These are phyloP conservation scores for Lophiotrema nucula DNA, from an alignment of 495 filamentous ascomycete genomes.

Conservation along the genomic window DNA sequence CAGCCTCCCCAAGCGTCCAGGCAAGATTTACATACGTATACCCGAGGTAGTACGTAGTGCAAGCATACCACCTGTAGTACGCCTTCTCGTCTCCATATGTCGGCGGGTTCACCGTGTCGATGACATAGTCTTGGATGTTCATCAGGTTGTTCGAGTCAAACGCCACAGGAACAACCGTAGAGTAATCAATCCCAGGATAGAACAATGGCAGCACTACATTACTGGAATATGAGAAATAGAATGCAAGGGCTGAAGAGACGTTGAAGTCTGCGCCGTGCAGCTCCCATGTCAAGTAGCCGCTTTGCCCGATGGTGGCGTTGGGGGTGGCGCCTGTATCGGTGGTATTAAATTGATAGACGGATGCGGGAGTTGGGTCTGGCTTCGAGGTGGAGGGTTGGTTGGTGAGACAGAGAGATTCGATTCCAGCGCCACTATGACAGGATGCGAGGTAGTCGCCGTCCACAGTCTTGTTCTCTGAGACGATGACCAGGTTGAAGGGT, in stretches of 20 bases:
- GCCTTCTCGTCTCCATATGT: slow-evolving; percentile 22
- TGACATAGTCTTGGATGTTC: slow-evolving; percentile 47
- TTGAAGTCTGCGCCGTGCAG: slow-evolving; percentile 40
- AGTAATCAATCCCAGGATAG: slow-evolving; percentile 34
- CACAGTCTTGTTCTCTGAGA: slow-evolving; percentile 37
- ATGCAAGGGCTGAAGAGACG: slow-evolving; percentile 42
- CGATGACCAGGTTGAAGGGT: slow-evolving; percentile 36
- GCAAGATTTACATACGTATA: slow-evolving; percentile 54
- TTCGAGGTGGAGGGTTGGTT: slow-evolving; percentile 19
- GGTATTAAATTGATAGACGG: slow-evolving; percentile 42
- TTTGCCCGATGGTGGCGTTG: slow-evolving; percentile 36
- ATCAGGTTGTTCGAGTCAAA: slow-evolving; percentile 49
- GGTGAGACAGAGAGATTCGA: slow-evolving; percentile 52
- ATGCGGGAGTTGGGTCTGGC: slow-evolving; percentile 8
- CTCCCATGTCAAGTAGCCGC: slow-evolving; percentile 47
- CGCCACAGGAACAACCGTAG: slow-evolving; percentile 36
- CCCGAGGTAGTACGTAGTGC: slow-evolving; percentile 49
- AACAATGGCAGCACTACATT: slow-evolving; percentile 56
- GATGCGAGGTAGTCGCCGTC: slow-evolving; percentile 45
- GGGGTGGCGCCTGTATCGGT: background rate
- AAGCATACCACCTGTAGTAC: slow-evolving; percentile 52
- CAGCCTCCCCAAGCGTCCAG: slow-evolving; percentile 47
- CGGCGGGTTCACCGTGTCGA: slow-evolving; percentile 46
- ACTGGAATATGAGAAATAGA: slow-evolving; percentile 46
- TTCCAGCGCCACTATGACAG: slow-evolving; percentile 58